Percentiles rank a stretch among this genome's conserved stretches.
These are phyloP conservation scores for Thalassiosira profunda DNA, from an alignment of 108 stramenopile species.

Conservation along the genomic window DNA sequence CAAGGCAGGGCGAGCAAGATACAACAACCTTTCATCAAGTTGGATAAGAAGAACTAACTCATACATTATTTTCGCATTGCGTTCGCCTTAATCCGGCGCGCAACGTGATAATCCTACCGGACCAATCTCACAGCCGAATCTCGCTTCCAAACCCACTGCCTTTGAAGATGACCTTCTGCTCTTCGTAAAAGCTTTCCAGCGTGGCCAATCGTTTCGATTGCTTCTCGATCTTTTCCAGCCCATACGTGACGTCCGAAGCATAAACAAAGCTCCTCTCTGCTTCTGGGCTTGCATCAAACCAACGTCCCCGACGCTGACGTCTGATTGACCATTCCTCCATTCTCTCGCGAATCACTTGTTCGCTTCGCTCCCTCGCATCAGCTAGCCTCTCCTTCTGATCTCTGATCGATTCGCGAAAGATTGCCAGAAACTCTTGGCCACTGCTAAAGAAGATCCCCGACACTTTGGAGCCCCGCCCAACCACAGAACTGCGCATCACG, in stretches of 20 bases:
- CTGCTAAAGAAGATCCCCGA: conserved; percentile 47
- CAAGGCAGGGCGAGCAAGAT: conserved; percentile 21
- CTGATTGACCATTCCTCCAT: conserved; percentile 34
- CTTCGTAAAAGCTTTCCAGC: conserved; percentile 46
- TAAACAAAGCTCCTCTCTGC: conserved; percentile 36
- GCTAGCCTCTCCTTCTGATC: conserved; percentile 37
- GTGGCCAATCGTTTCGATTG: conserved; percentile 40
- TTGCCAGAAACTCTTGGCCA: conserved; percentile 52
- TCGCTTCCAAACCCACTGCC: background rate
- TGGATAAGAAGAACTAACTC: no score
- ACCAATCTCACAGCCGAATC: background rate
- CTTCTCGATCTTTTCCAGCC: conserved; percentile 31
- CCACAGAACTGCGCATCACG: conserved; percentile 42
- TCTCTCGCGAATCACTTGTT: conserved; percentile 48
- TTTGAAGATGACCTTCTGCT: conserved; percentile 47
- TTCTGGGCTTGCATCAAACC: conserved; percentile 40
- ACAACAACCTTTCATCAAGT: conserved; percentile 20
- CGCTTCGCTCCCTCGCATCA: conserved; percentile 34
- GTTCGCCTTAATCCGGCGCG: no score
- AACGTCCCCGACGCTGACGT: conserved; percentile 27
- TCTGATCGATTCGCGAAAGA: conserved; percentile 45
- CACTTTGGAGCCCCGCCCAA: conserved; percentile 51
- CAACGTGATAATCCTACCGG: no score
- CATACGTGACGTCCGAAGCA: conserved; percentile 37
- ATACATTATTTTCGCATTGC: no score